Conservation (phyloP, 805 yeast species). For the Priceomyces haplophilus region DNA sequence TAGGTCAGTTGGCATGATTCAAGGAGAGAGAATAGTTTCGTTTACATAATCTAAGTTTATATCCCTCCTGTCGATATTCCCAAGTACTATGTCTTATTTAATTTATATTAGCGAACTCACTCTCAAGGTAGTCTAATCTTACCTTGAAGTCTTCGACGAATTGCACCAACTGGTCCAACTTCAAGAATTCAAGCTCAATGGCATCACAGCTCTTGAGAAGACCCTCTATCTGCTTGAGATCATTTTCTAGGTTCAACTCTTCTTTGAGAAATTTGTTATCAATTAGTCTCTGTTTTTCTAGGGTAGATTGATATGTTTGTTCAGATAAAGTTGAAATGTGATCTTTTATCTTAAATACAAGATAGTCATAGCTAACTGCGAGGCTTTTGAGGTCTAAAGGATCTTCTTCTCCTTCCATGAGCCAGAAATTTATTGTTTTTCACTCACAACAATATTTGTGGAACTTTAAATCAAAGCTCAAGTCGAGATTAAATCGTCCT, state of each 20-base stretch:
- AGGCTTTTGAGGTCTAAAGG: constrained; percentile 61
- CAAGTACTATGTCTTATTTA: neutral
- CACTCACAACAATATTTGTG: neutral
- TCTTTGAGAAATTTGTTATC: constrained; percentile 22
- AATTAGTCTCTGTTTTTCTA: constrained; percentile 27
- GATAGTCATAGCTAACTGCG: constrained; percentile 61
- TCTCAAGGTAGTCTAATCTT: constrained; percentile 35
- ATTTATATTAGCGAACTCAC: constrained; percentile 11
- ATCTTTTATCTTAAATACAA: constrained; percentile 60
- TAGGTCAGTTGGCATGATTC: neutral
- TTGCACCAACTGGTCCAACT: constrained; percentile 47
- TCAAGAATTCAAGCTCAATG: constrained; percentile 50
- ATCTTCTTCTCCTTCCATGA: constrained; percentile 31
- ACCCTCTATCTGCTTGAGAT: constrained; percentile 38
- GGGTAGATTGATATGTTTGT: constrained; percentile 28
- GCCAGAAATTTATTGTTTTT: neutral
- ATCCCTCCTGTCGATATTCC: too few relatives aligned
- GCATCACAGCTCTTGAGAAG: constrained; percentile 46
- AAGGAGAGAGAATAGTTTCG: too few relatives aligned
- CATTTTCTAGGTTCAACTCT: constrained; percentile 31
- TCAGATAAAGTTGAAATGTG: constrained; percentile 48
- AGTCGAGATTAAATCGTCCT: constrained; percentile 1
- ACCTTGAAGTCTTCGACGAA: constrained; percentile 41
- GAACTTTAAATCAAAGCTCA: neutral
- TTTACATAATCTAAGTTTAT: too few relatives aligned